Base-by-base conservation (phyloP, 2,329 filamentous ascomycete species). In the Triangularia verruculosa region DNA sequence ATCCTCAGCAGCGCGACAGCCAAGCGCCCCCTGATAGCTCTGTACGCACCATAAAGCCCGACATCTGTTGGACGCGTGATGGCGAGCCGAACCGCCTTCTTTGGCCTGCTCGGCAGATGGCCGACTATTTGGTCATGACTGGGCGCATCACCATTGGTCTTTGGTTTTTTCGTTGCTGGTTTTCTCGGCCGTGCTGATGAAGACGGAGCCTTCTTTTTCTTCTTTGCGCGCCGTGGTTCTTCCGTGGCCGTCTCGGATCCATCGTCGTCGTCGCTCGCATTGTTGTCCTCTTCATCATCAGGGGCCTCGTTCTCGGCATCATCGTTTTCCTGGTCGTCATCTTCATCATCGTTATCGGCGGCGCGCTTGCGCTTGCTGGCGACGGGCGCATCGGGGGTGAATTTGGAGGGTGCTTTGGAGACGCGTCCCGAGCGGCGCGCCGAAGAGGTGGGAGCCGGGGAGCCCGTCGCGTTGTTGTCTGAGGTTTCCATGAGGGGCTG, bases 371-470 rank as follows among this genome's bases (percentile, higher is more conserved):
- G 83, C 76, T 88, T 89, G 57, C 80, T 73, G 51, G 78, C 78
- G 54, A 76, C 70, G 61, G 78, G 72, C 69, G 80, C 77, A 65
- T 87, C 82, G 61, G 84, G 82, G 63, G 79, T 79, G 76, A 86
- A 89, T 74, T 88, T 88, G 72, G 82, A 75, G 54, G 86, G 85
- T 34, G 79, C 80, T 72, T 80, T 84, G 66, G 86, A 81, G 78
- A 87, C 86, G 85, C 86, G 86, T 85, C 86, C 86, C 39, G 88
- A 90, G 69, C 86, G 85, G 75, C 88, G 87, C 81, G 83, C 83
- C 77, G 82, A 79, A 72, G 80, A 79, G 64, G 78, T 76, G 66
- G 81, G 71, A 64, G 83, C 81, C 66, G 83, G 80, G 57, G 83
- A 82, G 68, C 79, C 78, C 72, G 79, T 82, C 74, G 81, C 79